Base-by-base conservation (phyloP, 352 stramenopile genomes). In the Globisporangium irregulare region DNA sequence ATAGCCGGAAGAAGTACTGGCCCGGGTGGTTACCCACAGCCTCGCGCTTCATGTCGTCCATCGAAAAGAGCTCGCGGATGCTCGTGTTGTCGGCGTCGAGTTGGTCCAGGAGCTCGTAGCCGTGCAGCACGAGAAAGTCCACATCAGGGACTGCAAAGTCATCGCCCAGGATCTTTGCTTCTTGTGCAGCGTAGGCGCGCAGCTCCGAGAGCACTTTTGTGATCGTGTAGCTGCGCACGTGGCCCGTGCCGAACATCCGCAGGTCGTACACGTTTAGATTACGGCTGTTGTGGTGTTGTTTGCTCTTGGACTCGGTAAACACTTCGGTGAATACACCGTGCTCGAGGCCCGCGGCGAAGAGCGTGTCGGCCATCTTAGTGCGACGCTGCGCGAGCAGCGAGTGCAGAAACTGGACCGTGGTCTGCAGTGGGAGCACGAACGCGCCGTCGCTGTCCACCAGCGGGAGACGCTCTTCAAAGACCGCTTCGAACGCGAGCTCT, bases 11-110 rank as follows among this genome's bases (percentile, higher is more conserved):
- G 64, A 81, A 90, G 69, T 89, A 88, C 64, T 89, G 75, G 0
- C 67, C 73, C 9, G 67, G 68, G 51, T 70, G 76, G 51, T 34
- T 73, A n/a, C 50, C 58, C 43, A 71, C 68, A 0, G 68, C 73
- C 70, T 92, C 71, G 66, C 82, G 79, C 59, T 75, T 78, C 84
- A 95, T 92, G 64, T 94, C 86, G 68, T 95, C 88, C 85, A 95
- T 94, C 0, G 84, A 86, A 60, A 95, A 95, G 27, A 93, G 75
- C 53, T 76, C 77, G 25, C 88, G 86, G 18, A 90, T 64, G 43
- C 78, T 84, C 22, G 81, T 55, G 51, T 92, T 82, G 67, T 93
- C 84, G 2, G 73, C 75, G 69, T 95, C 88, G 60, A 95, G 73
- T 24, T 89, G 80, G 69, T 95, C 88, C 41, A 95, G 75, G 38